phyloP scores from a whole-genome alignment of 139 green algal species.

The Microglena sp. region DNA sequence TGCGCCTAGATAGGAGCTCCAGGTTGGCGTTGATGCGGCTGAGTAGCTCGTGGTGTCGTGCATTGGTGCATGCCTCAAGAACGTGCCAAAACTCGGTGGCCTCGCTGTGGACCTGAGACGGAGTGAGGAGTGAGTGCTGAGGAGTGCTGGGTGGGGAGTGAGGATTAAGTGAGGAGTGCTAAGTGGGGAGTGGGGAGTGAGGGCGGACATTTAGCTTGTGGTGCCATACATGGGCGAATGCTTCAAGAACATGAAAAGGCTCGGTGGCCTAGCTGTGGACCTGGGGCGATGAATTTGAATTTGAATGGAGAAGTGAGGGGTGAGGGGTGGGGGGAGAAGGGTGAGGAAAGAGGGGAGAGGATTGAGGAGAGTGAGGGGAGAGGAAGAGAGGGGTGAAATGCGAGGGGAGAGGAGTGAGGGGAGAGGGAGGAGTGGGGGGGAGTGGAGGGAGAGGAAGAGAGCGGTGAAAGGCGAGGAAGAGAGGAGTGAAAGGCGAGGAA shows the following conservation, averaged over 20 bases:
- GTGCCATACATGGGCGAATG: no score
- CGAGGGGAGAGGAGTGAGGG: no score
- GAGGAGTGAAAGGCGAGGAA: no score
- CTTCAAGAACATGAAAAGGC: no score
- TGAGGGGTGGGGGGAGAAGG: conserved; percentile 1
- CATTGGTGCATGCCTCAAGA: conserved; percentile 54
- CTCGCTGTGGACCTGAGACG: conserved; percentile 41
- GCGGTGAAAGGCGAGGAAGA: no score
- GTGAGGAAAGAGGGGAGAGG: background rate
- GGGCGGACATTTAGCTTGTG: background rate
- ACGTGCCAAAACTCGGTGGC: conserved; percentile 53
- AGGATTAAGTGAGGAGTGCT: background rate
- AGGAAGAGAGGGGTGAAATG: background rate
- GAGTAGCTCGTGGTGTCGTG: conserved; percentile 44
- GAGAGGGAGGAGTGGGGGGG: no score
- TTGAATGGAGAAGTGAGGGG: background rate
- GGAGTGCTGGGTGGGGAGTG: background rate
- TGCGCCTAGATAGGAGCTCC: conserved; percentile 20
- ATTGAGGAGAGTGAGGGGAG: background rate
- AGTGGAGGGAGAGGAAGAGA: no score
- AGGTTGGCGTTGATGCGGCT: conserved; percentile 45
- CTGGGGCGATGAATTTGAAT: no score
- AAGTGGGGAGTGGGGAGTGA: background rate
- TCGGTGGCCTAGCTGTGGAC: no score
- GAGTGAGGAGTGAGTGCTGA: background rate